Conservation (phyloP, 257 asterid genomes). For the Ilex asprella region DNA sequence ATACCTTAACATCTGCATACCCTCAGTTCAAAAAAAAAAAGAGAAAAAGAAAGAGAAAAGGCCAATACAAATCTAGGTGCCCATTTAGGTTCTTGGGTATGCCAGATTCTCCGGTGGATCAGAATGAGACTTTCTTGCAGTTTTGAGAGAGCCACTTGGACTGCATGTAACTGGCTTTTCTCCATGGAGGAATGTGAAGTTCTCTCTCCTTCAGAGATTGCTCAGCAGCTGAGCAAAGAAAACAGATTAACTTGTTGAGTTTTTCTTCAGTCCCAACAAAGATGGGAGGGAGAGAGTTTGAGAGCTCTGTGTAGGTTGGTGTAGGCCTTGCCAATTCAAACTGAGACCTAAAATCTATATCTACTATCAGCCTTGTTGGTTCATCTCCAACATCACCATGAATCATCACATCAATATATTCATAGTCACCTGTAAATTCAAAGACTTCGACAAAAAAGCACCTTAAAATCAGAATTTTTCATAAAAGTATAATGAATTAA, state of each 20-base stretch:
- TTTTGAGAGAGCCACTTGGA: conserved; percentile 54
- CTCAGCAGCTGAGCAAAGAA: conserved; percentile 51
- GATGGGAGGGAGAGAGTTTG: conserved; percentile 38
- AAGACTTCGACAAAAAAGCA: conserved; percentile 16
- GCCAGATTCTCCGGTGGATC: too few species aligned
- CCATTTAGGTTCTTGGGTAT: too few species aligned
- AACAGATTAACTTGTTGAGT: conserved; percentile 33
- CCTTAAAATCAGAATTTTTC: too few species aligned
- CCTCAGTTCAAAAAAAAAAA: too few species aligned
- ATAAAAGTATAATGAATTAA: too few species aligned
- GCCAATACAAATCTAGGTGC: too few species aligned
- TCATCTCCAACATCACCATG: conserved; percentile 16
- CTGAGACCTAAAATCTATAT: conserved; percentile 47
- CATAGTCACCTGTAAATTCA: conserved; percentile 34
- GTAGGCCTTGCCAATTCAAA: conserved; percentile 53
- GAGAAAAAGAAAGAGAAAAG: too few species aligned
- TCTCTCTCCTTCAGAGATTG: conserved; percentile 49
- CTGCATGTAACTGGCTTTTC: conserved; percentile 43
- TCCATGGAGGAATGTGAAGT: conserved; percentile 62
- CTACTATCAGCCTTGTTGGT: conserved; percentile 36
- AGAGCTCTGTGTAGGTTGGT: conserved; percentile 33
- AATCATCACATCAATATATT: conserved; percentile 52
- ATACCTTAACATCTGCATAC: too few species aligned
- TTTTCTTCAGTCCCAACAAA: conserved; percentile 54
- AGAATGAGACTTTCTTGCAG: conserved; percentile 30